A percentile compares a stretch with the other conserved stretches of the same genome.
Evolutionary conservation across 1,284 basidiomycete species (phyloP).

Genomic region (Rhodotorula sp.): DNA sequence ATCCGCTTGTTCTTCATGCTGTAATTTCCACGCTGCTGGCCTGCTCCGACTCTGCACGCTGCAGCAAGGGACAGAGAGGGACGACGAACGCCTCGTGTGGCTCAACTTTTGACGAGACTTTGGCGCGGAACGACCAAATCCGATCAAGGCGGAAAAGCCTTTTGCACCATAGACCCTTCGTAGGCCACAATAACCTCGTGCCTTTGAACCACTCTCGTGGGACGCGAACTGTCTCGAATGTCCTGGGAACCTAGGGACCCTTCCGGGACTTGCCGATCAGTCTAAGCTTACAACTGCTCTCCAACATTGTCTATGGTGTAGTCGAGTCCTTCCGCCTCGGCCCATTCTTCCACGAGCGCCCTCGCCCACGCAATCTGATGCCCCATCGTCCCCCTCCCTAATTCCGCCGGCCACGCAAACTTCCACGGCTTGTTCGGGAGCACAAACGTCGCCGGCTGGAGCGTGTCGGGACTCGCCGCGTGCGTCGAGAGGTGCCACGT

Average conservation of each 20-base stretch:
- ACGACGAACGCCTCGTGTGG: neutral
- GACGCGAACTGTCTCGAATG: too few species aligned
- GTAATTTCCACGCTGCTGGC: neutral
- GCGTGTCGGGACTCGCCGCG: neutral
- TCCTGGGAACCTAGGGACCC: neutral
- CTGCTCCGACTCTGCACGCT: too few species aligned
- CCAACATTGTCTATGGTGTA: slow-evolving; percentile 17
- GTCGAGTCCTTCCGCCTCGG: slow-evolving; percentile 16
- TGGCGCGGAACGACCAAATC: neutral
- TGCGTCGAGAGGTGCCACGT: slow-evolving; percentile 11
- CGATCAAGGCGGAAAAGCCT: neutral
- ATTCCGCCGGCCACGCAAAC: slow-evolving; percentile 24
- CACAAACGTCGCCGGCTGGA: slow-evolving; percentile 3
- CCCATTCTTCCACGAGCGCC: slow-evolving; percentile 24
- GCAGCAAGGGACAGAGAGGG: too few species aligned
- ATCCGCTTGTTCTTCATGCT: slow-evolving; percentile 87
- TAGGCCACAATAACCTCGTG: too few species aligned
- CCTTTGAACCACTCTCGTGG: neutral
- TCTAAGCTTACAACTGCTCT: neutral
- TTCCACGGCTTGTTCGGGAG: slow-evolving; percentile 18
- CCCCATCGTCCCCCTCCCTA: slow-evolving; percentile 17
- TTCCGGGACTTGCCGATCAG: neutral
- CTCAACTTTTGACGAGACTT: neutral
- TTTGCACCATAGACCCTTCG: neutral
- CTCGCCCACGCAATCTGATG: slow-evolving; percentile 29